Evolutionary conservation across 345 rosid genomes (phyloP), one percentile per base, ranked within the genome.

Genomic region (Dipteronia dyeriana): DNA sequence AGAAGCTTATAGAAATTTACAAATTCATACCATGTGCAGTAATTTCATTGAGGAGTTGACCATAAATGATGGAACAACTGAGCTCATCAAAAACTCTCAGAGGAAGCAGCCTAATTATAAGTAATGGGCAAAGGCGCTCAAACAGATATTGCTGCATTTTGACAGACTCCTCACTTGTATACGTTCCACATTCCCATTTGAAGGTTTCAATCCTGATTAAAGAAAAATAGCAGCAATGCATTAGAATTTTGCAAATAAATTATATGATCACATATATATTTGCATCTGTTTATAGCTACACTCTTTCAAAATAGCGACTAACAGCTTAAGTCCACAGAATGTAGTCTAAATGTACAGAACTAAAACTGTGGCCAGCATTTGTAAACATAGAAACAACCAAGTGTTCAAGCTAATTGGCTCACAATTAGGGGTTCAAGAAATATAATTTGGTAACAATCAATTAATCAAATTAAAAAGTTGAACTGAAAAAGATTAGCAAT

Each of bases 81-180:
- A 88, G 84, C 84, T 89, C 82, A 71, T 87, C 78, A 82, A 95
- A 95, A 65, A 95, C 88, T 85, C 90, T 85, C 74, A 92, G 76
- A 7, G 98, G 98, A 85, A 95, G 98, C 74, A 95, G 68, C 81
- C 92, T 88, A 76, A 95, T 79, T 65, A 95, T 79, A 75, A 95
- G 98, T 77, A 95, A 72, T 7, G 98, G 98, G 85, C 94, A 93
- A 70, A 95, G 97, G 70, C 83, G 92, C 70, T 87, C 89, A 89
- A 90, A 95, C 51, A 95, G 83, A 72, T 76, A 80, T 69, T 83
- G 89, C 79, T 88, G 89, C 80, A 82, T 76, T 72, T 61, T 77
- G 74, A 70, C 38, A 3, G 75, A 77, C 63, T 84, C 85, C 47
- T 84, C 86, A 68, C 79, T 73, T 59, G 80, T 53, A 78, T 12